Percentiles rank a stretch among this genome's conserved stretches.
Evolutionary conservation across 169 alveolate species (phyloP).

Genomic region (Fabrea salina): DNA sequence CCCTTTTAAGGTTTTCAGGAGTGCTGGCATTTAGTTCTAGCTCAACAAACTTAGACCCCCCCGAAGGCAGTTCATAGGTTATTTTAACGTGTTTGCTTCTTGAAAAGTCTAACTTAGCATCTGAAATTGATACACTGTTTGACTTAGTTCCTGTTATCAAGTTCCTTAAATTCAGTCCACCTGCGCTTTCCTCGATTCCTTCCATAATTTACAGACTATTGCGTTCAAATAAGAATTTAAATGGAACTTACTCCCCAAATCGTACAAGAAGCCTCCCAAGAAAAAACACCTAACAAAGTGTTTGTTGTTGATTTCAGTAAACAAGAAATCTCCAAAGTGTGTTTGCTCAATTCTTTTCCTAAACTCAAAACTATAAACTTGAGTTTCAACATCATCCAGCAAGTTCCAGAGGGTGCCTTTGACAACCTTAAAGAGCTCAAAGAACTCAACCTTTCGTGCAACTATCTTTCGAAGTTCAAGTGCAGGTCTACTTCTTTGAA

Average conservation of each 20-base stretch:
- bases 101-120: too few relatives aligned
- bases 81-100: too few relatives aligned
- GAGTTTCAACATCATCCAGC: not conserved
- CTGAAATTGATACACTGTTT: too few relatives aligned
- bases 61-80: too few relatives aligned
- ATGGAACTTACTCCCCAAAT: not conserved
- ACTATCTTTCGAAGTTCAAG: not conserved
- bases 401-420: not conserved
- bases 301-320: not conserved
- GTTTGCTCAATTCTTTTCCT: not conserved
- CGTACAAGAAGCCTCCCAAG: not conserved
- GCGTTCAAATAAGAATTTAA: too few relatives aligned
- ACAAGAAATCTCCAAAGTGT: not conserved
- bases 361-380: not conserved
- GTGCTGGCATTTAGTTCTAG: too few relatives aligned
- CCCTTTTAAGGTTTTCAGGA: too few relatives aligned
- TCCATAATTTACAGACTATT: too few relatives aligned
- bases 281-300: constrained; percentile 8
- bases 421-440: constrained; percentile 19
- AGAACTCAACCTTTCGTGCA: constrained; percentile 15
- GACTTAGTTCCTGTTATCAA: too few relatives aligned
- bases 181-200: too few relatives aligned
- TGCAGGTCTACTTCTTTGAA: not conserved
- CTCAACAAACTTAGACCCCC: too few relatives aligned
- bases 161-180: too few relatives aligned